Conservation (phyloP, 2,329 filamentous ascomycete genomes). For the Phialophora chinensis region DNA sequence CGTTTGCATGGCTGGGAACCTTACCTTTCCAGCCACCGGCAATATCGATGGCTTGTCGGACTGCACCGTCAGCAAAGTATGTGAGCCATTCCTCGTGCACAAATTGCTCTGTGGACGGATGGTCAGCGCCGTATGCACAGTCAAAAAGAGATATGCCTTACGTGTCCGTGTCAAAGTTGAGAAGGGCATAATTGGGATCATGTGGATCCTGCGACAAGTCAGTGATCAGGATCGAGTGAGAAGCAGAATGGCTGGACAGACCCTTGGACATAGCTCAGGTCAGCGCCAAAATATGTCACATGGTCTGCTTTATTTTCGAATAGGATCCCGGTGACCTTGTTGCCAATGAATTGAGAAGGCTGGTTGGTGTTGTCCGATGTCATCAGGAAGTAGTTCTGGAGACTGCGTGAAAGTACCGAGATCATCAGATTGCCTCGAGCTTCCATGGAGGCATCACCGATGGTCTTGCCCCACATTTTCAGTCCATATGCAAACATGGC, state of each 20-base stretch:
- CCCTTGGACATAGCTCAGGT: conserved; percentile 73
- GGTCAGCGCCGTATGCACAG: neutral
- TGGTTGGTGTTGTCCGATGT: conserved; percentile 71
- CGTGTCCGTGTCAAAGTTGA: conserved; percentile 69
- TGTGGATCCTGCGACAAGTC: conserved; percentile 71
- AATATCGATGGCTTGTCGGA: conserved; percentile 61
- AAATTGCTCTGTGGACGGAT: conserved; percentile 59
- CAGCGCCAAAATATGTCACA: conserved; percentile 82
- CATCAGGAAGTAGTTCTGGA: conserved; percentile 85
- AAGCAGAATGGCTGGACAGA: conserved; percentile 37
- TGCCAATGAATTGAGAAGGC: conserved; percentile 77
- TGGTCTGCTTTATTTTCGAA: conserved; percentile 98
- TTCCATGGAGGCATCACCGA: conserved; percentile 78
- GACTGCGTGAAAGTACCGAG: conserved; percentile 72
- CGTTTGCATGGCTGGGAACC: neutral
- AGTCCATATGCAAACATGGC: conserved; percentile 83
- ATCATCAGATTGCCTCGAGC: conserved; percentile 85
- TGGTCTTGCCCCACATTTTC: conserved; percentile 90
- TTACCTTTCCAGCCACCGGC: conserved; percentile 76
- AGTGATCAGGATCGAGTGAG: conserved; percentile 31
- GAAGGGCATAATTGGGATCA: conserved; percentile 75
- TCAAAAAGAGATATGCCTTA: conserved; percentile 11
- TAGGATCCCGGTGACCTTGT: conserved; percentile 72
- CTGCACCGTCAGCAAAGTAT: conserved; percentile 73
- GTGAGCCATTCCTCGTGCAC: conserved; percentile 82